Base-by-base conservation (phyloP, 805 yeast genomes). In the Candida glaebosa region DNA sequence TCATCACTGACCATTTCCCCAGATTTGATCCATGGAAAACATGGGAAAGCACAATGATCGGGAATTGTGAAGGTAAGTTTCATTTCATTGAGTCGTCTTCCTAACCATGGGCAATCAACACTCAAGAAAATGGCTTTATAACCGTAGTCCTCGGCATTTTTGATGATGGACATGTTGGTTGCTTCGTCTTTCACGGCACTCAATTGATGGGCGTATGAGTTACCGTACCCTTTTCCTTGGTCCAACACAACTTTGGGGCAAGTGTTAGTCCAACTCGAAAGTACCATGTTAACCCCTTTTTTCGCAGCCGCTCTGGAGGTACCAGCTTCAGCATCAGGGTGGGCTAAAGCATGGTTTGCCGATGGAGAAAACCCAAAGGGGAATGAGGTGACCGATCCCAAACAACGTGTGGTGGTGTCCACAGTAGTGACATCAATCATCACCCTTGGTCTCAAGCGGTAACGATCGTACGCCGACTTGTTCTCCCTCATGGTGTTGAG, bases 1-100 rank as follows among this genome's bases (percentile, higher is more conserved):
- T 22, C 26, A 10, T 22, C 26, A 22, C 26, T 22, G 9, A 22
- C 26, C 26, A 22, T 22, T 7, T 22, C 26, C 6, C 26, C 26
- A 22, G 9, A 6, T 10, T 22, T 22, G 6, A 22, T 22, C 6
- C 6, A 22, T 7, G 26, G 26, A 22, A 7, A 22, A 22, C 26
- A 22, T 6, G 26, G 26, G 26, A 22, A 22, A 6, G 6, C 26
- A 22, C 26, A 22, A 10, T 22, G 6, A 6, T 22, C 26, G 10
- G 26, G 26, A 7, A 22, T 7, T 7, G 26, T 22, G 26, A 22
- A 22, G 10, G 26, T 10, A 22, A 22, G 26, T 22, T 22, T 22
- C 26, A 22, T 22, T 52, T 76, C 81, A 37, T 69, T 66, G 46
- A 73, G 79, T 32, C 82, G 57, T 38, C 72, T 51, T 9, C 69